Evolutionary conservation across 257 asterid genomes (phyloP).

Genomic region (Solanum microdontum): DNA sequence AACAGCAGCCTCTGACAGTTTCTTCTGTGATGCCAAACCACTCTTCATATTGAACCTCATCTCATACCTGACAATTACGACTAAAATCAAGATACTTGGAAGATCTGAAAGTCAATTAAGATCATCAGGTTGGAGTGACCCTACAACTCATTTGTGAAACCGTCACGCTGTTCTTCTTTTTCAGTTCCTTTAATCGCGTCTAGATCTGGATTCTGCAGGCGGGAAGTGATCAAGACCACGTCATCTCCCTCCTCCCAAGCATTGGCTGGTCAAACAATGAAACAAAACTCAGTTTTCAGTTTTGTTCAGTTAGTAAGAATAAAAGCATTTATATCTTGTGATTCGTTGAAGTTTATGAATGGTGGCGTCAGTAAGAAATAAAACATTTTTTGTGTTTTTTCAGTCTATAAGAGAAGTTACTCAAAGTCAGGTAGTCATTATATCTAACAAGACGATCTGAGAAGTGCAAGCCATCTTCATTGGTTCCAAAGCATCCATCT

Average conservation of each 20-base stretch:
- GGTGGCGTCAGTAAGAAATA: not conserved
- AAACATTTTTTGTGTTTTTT: not conserved
- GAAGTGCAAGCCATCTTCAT: not conserved
- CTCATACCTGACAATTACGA: conserved; percentile 55
- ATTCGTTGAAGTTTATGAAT: not conserved
- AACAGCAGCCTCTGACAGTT: conserved; percentile 66
- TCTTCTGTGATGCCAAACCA: conserved; percentile 76
- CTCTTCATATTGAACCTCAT: conserved; percentile 93
- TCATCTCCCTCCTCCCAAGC: conserved; percentile 99
- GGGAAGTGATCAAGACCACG: conserved; percentile 85
- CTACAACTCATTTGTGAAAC: conserved; percentile 78
- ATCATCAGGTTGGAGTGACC: not conserved
- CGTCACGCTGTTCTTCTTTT: conserved; percentile 44
- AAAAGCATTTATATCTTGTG: not conserved
- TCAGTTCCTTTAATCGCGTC: conserved; percentile 52
- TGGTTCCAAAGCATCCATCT: not conserved
- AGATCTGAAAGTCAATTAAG: not conserved
- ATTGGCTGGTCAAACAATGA: conserved; percentile 47
- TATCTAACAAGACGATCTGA: not conserved
- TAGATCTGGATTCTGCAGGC: conserved; percentile 66
- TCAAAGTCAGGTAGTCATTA: not conserved
- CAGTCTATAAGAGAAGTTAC: not conserved
- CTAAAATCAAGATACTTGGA: not conserved
- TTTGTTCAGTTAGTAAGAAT: not conserved
- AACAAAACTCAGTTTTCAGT: not conserved